Evolutionary conservation across 2,329 filamentous ascomycete species (phyloP).

Genomic region (Neurospora sp.): DNA sequence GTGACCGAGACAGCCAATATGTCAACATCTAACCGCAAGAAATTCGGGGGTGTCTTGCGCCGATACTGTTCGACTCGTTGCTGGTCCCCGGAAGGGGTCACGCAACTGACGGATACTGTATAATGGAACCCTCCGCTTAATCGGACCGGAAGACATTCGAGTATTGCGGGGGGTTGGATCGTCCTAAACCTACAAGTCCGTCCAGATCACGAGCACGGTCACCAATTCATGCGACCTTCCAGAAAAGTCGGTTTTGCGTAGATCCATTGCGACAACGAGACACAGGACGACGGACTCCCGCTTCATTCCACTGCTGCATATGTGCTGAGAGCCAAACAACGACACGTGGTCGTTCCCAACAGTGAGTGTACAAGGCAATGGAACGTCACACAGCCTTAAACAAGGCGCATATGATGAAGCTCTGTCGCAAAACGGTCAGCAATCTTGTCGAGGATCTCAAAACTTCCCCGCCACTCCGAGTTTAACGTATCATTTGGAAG

Average conservation of each 20-base stretch:
- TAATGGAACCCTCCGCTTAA: neutral
- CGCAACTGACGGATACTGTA: neutral
- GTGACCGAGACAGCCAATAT: neutral
- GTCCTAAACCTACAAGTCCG: neutral
- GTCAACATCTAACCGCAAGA: neutral
- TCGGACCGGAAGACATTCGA: neutral
- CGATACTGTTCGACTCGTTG: neutral
- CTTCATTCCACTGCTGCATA: neutral
- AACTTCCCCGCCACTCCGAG: neutral
- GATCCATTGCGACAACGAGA: neutral
- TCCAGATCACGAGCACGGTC: neutral
- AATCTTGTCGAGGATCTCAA: neutral
- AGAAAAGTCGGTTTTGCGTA: neutral
- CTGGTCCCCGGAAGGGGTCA: neutral
- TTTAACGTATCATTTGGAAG: neutral
- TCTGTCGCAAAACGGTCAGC: neutral
- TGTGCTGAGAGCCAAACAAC: neutral
- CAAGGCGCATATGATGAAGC: neutral
- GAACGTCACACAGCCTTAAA: neutral
- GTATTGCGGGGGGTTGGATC: neutral
- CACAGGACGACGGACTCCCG: neutral
- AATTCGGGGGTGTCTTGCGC: neutral
- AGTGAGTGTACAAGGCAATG: neutral
- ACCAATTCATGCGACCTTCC: neutral
- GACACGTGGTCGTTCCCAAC: neutral